Base-by-base conservation (phyloP, 2,329 filamentous ascomycete genomes). In the Ceratocystis alfenasii region DNA sequence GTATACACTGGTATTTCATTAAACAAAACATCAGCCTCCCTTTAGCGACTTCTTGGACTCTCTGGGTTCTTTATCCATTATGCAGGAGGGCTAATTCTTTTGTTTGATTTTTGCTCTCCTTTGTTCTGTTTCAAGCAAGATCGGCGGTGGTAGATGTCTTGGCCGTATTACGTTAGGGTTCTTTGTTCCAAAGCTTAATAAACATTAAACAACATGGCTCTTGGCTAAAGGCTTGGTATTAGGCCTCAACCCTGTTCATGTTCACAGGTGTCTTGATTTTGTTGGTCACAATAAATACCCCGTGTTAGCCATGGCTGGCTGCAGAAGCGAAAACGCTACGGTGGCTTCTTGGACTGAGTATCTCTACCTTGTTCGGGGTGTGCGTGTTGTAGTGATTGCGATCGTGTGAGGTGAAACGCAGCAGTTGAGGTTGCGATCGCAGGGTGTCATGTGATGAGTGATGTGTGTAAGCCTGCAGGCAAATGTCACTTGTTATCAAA, bases 221-320 rank as follows among this genome's bases (percentile, higher is more conserved):
- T 33, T 15, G 53, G 53, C 53, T 3, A 59, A 59, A 59, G 33
- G 53, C 53, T 59, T 59, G 53, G 53, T 59, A 59, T 59, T 59
- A 25, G 22, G 6, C 33, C 53, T 30, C 28, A 59, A 17, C 28
- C 53, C 28, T 59, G 22, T 50, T 50, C 17, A n/a, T 7, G 10
- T 41, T 41, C 46, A 20, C 46, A 50, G 46, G 28, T n/a, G 17
- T 50, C 22, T 50, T 50, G 46, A 7, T 12, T 22, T 20, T n/a
- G 46, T 20, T 20, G 53, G 25, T 59, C 25, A 12, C 28, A 33
- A 59, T 59, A 7, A 30, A 30, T 17, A 10, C 28, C n/a, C 10
- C 46, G n/a, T 50, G 15, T n/a, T 50, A 7, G 33, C 17, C 15
- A 30, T 20, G 28, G 53, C 53, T 6, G 17, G 22, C 22, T 57